Evolutionary conservation across 2,329 filamentous ascomycete species (phyloP).

Genomic region (Chrysoporthe deuterocubensis): DNA sequence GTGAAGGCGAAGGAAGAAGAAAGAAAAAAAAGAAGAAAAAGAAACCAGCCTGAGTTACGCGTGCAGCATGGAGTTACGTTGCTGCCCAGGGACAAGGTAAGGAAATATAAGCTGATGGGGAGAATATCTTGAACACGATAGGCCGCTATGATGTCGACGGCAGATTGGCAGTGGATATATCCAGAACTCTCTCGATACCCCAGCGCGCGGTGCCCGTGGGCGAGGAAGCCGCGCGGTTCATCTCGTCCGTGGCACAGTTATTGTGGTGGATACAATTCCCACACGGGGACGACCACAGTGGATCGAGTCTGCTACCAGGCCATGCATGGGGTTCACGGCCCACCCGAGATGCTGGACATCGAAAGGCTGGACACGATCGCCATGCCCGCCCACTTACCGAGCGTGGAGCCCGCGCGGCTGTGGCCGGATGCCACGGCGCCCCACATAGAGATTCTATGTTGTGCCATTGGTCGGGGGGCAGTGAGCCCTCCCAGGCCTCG

Average conservation of each 20-base stretch:
- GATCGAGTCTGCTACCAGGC: slow-evolving; percentile 13
- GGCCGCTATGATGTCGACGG: background rate
- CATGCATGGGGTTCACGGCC: background rate
- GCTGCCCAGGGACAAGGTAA: background rate
- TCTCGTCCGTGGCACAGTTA: slow-evolving; percentile 8
- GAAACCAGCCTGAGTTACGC: background rate
- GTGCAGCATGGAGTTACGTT: background rate
- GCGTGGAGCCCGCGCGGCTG: background rate
- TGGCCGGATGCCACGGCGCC: background rate
- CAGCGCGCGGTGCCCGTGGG: background rate
- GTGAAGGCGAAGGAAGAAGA: background rate
- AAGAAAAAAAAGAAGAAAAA: background rate
- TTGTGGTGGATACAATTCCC: slow-evolving; percentile 11
- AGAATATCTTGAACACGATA: background rate
- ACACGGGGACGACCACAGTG: background rate
- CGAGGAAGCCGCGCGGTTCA: background rate
- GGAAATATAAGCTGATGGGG: background rate
- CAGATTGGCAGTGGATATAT: slow-evolving; percentile 12
- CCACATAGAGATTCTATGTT: background rate
- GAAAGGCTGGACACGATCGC: background rate
- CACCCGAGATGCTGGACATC: background rate
- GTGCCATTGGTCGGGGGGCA: slow-evolving; percentile 9
- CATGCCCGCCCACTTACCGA: background rate
- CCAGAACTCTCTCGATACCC: background rate
- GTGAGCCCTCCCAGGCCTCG: background rate